These are phyloP conservation scores for Ophiognomonia clavigignenti-juglandacearum DNA, from an alignment of 2,329 filamentous ascomycete species.

Conservation along the genomic window DNA sequence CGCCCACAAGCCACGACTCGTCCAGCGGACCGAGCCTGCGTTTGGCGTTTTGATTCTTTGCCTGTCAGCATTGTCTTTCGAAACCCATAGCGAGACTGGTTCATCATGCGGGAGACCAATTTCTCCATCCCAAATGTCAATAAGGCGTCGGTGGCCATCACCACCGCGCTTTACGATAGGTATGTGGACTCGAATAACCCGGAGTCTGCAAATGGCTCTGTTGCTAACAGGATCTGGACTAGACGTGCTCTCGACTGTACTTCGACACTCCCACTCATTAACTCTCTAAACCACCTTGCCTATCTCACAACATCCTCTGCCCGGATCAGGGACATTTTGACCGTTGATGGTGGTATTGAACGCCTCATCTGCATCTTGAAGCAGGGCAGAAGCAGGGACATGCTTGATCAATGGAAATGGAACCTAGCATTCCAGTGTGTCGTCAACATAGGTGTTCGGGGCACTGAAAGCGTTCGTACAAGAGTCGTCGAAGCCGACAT, in stretches of 20 bases:
- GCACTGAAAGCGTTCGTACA: slow-evolving; percentile 89
- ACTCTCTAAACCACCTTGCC: slow-evolving; percentile 96
- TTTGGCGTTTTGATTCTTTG: not conserved
- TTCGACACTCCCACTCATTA: slow-evolving; percentile 94
- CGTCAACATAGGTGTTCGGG: slow-evolving; percentile 95
- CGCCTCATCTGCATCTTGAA: slow-evolving; percentile 95
- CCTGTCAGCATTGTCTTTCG: not conserved
- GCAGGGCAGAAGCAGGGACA: slow-evolving; percentile 90
- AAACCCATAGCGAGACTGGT: slow-evolving; percentile 14
- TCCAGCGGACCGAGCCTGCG: no score
- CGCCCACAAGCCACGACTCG: no score
- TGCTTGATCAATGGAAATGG: slow-evolving; percentile 99
- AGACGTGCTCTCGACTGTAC: slow-evolving; percentile 94
- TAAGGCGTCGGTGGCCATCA: slow-evolving; percentile 90
- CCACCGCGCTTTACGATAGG: slow-evolving; percentile 90
- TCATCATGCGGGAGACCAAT: slow-evolving; percentile 96
- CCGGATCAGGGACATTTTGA: slow-evolving; percentile 94
- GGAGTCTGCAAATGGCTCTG: no score
- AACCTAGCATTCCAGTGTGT: slow-evolving; percentile 98
- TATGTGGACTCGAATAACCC: no score
- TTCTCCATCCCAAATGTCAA: slow-evolving; percentile 98
- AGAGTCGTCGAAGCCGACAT: slow-evolving; percentile 97
- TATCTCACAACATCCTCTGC: slow-evolving; percentile 98
- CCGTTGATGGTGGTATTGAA: slow-evolving; percentile 97
- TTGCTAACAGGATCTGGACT: no score